A percentile compares a stretch with the other conserved stretches of the same genome.
phyloP scores from a whole-genome alignment of 2,329 filamentous ascomycete genomes.

The Stachybotrys echinatus region DNA sequence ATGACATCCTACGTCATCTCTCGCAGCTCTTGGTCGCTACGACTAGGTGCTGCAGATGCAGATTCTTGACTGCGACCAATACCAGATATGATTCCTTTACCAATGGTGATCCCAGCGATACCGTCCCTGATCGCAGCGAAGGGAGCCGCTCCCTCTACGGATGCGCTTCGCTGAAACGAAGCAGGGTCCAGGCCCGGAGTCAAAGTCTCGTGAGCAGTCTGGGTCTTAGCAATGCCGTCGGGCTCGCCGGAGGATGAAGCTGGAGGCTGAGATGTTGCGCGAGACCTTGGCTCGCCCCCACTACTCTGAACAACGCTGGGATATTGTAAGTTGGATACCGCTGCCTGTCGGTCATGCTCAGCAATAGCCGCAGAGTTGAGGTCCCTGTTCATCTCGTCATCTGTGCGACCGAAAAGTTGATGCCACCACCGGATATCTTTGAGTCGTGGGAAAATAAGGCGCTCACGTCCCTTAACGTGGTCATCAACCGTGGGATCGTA shows the following conservation, averaged over 20 bases:
- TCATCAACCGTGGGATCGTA: conserved; percentile 76
- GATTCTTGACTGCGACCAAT: conserved; percentile 20
- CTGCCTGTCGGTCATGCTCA: conserved; percentile 33
- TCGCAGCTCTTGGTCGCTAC: conserved; percentile 35
- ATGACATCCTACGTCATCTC: conserved; percentile 42
- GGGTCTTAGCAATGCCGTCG: conserved; percentile 49
- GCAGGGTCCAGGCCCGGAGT: conserved; percentile 33
- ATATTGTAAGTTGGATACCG: conserved; percentile 27
- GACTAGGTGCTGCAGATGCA: conserved; percentile 13
- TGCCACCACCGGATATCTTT: conserved; percentile 91
- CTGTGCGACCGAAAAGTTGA: conserved; percentile 77
- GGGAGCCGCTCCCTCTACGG: conserved; percentile 37
- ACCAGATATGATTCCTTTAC: conserved; percentile 37
- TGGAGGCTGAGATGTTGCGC: conserved; percentile 31
- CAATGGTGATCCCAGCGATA: conserved; percentile 41
- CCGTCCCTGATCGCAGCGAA: conserved; percentile 43
- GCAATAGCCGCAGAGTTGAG: conserved; percentile 49
- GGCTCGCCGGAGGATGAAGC: conserved; percentile 38
- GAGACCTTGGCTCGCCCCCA: conserved; percentile 18
- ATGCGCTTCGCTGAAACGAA: conserved; percentile 37
- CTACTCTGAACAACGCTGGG: conserved; percentile 18
- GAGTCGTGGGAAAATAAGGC: conserved; percentile 74
- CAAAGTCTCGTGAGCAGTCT: conserved; percentile 49
- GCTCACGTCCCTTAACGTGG: conserved; percentile 70
- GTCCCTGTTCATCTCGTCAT: conserved; percentile 86